Percentiles rank a stretch among this genome's conserved stretches.
phyloP scores from a whole-genome alignment of 306 rosid species.

The Cajanus cajan region DNA sequence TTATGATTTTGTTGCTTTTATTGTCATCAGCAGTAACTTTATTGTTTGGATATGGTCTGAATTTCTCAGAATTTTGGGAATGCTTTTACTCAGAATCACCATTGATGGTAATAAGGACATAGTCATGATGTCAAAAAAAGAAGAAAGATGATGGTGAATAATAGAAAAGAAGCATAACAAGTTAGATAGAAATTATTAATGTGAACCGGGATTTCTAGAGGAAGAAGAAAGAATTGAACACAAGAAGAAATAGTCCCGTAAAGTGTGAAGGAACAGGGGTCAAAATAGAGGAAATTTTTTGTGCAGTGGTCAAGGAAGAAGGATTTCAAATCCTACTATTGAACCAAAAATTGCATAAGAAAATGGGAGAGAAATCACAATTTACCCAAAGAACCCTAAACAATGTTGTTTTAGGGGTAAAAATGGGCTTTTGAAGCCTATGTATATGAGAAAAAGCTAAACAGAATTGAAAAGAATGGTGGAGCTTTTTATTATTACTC shows the following conservation, averaged over 20 bases:
- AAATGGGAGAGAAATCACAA: background rate
- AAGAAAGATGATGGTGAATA: background rate
- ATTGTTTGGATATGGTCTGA: background rate
- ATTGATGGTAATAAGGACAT: background rate
- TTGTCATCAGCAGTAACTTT: background rate
- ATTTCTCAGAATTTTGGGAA: background rate
- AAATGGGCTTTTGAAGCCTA: background rate
- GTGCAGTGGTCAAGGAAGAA: background rate
- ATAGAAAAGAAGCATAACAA: background rate
- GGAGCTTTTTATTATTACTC: no score
- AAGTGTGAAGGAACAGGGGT: background rate
- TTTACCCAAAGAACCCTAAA: background rate
- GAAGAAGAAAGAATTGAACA: background rate
- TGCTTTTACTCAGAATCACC: background rate
- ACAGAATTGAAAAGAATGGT: no score
- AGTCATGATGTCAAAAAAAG: background rate
- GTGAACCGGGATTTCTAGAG: background rate
- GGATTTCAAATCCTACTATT: background rate
- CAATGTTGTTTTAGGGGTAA: background rate
- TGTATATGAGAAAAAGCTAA: no score
- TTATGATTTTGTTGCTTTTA: background rate
- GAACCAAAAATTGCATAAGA: background rate
- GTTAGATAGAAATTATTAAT: background rate
- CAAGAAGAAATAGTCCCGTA: background rate
- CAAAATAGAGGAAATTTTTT: background rate